Evolutionary conservation across 768 basidiomycete species (phyloP).

Genomic region (Russula virescens): DNA sequence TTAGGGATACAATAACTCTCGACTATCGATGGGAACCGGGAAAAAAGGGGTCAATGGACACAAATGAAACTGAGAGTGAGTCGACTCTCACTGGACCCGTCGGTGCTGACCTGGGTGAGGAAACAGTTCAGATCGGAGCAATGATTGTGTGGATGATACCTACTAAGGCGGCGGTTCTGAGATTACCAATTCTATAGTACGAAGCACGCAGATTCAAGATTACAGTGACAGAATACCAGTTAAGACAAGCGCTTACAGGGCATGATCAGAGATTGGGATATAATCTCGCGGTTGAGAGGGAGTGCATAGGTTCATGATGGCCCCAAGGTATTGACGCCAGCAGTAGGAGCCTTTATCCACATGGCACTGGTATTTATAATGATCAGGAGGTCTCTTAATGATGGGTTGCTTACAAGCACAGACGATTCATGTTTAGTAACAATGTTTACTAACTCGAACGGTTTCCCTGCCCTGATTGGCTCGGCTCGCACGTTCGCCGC

Average conservation of each 20-base stretch:
- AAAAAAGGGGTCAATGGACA: neutral
- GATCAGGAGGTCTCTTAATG: no score
- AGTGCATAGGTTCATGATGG: slow-evolving; percentile 18
- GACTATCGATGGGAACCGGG: slow-evolving; percentile 39
- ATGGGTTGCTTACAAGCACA: no score
- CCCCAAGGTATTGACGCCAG: neutral
- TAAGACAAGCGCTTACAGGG: slow-evolving; percentile 44
- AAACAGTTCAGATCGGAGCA: neutral
- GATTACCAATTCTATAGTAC: slow-evolving; percentile 63
- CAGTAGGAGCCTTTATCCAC: neutral
- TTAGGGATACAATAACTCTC: slow-evolving; percentile 91
- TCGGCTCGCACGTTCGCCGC: neutral
- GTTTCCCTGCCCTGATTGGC: neutral
- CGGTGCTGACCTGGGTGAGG: slow-evolving; percentile 53
- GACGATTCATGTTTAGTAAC: no score
- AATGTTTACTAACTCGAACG: no score
- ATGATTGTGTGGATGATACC: slow-evolving; percentile 20
- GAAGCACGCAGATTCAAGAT: neutral
- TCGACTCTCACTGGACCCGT: slow-evolving; percentile 59
- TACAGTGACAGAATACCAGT: neutral
- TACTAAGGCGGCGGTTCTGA: slow-evolving; percentile 74
- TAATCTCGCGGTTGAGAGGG: slow-evolving; percentile 53
- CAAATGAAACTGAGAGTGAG: neutral
- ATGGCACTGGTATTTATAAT: neutral
- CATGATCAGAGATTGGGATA: slow-evolving; percentile 73